Conservation (phyloP, 2,329 filamentous ascomycete species). For the Coniochaeta sp. region DNA sequence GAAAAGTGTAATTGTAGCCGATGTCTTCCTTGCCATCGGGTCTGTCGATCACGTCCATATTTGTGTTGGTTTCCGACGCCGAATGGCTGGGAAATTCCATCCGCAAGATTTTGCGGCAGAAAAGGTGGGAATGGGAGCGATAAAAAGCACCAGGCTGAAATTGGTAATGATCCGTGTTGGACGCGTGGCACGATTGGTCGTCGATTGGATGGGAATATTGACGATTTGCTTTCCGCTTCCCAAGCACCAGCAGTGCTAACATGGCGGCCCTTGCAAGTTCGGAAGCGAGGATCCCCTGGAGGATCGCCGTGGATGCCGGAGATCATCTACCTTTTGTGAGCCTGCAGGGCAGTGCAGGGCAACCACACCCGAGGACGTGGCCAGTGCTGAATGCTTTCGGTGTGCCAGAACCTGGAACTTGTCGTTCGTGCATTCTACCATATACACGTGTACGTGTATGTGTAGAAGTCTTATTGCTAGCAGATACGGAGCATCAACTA, state of each 20-base stretch:
- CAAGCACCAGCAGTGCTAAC: too few relatives aligned
- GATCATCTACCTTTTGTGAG: conserved; percentile 1
- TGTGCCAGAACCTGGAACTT: too few relatives aligned
- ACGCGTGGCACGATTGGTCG: neutral
- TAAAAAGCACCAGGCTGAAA: neutral
- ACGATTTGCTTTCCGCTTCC: neutral
- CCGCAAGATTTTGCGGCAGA: neutral
- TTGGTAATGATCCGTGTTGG: neutral
- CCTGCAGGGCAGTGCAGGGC: too few relatives aligned
- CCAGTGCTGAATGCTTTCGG: neutral
- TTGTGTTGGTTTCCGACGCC: neutral
- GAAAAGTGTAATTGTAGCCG: conserved; percentile 1
- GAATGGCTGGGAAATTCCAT: neutral
- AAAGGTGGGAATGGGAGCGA: neutral
- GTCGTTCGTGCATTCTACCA: neutral
- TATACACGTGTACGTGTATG: too few relatives aligned
- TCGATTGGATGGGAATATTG: neutral
- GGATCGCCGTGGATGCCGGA: conserved; percentile 3
- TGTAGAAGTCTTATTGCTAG: neutral
- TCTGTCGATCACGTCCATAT: neutral
- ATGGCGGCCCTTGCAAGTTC: neutral
- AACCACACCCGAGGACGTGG: neutral
- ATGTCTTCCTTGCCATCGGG: neutral
- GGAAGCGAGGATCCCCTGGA: neutral
- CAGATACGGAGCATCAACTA: too few relatives aligned